These are phyloP conservation scores for Cryphonectria carpinicola DNA, from an alignment of 2,329 filamentous ascomycete genomes.

Conservation along the genomic window DNA sequence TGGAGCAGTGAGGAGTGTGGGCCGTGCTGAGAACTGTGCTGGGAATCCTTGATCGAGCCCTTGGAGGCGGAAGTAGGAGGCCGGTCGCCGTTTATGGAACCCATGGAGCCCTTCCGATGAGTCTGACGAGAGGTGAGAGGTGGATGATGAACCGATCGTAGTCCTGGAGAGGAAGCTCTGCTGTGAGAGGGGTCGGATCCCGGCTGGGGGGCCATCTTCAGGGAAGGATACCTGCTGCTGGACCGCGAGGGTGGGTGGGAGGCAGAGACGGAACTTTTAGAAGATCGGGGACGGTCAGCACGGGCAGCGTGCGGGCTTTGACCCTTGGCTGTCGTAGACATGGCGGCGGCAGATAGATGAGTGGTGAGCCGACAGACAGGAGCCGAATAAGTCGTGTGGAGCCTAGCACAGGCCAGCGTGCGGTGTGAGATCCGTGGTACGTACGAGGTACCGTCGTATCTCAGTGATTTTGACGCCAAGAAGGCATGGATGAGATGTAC, in stretches of 20 bases:
- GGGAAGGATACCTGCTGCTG: conserved; percentile 48
- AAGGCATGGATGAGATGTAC: background rate
- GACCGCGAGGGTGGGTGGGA: conserved; percentile 52
- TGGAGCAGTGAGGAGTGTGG: conserved; percentile 55
- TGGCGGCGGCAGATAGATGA: background rate
- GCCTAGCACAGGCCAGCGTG: background rate
- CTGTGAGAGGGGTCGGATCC: conserved; percentile 48
- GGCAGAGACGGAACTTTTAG: conserved; percentile 30
- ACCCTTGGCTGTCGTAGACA: background rate
- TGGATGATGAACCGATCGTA: conserved; percentile 41
- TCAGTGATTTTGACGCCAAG: background rate
- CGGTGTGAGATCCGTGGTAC: conserved; percentile 4
- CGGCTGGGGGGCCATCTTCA: conserved; percentile 46
- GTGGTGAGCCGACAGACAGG: conserved; percentile 8
- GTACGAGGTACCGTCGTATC: background rate
- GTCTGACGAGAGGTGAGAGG: conserved; percentile 39
- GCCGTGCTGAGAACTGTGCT: conserved; percentile 39
- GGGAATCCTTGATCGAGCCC: conserved; percentile 45
- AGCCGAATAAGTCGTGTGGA: background rate
- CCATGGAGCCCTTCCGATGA: conserved; percentile 43
- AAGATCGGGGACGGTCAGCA: background rate
- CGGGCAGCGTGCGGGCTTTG: background rate
- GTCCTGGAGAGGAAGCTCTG: conserved; percentile 42
- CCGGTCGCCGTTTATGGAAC: conserved; percentile 39
- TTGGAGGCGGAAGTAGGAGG: conserved; percentile 47